Conservation (phyloP, 2,329 filamentous ascomycete species). For the Balansia obtecta region DNA sequence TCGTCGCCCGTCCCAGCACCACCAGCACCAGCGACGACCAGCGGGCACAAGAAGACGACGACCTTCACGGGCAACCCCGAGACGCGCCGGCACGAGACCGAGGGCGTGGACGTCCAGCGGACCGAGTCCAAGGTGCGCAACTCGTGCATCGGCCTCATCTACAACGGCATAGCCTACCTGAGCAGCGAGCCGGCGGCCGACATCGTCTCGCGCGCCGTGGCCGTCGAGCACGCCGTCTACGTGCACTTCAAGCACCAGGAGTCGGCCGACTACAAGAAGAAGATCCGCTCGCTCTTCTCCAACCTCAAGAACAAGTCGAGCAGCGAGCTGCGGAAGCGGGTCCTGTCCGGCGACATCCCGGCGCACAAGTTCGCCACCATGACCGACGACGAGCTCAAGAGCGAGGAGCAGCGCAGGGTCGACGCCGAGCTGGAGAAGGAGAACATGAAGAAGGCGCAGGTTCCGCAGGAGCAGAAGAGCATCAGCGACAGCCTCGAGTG, state of each 20-base stretch:
- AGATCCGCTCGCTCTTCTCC: conserved; percentile 84
- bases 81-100: conserved; percentile 71
- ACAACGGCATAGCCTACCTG: conserved; percentile 70
- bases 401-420: conserved; percentile 62
- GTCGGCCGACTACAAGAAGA: conserved; percentile 60
- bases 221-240: conserved; percentile 73
- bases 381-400: conserved; percentile 85
- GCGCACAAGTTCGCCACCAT: conserved; percentile 70
- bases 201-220: conserved; percentile 63
- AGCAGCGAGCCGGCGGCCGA: conserved; percentile 59
- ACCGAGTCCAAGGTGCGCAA: conserved; percentile 67
- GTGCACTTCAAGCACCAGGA: conserved; percentile 57
- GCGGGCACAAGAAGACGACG: conserved; percentile 30
- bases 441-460: conserved; percentile 96
- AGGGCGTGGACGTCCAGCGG: conserved; percentile 65
- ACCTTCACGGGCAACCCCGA: conserved; percentile 54
- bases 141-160: conserved; percentile 80
- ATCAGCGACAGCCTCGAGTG: conserved; percentile 82
- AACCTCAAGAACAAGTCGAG: conserved; percentile 94
- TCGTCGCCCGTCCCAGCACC: conserved; percentile 35
- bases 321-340: conserved; percentile 58
- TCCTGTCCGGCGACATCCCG: conserved; percentile 62
- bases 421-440: conserved; percentile 71
- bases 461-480: conserved; percentile 80
- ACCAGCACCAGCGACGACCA: conserved; percentile 32